These are phyloP conservation scores for Ophiostoma sp. DNA, from an alignment of 2,329 filamentous ascomycete genomes.

Conservation along the genomic window DNA sequence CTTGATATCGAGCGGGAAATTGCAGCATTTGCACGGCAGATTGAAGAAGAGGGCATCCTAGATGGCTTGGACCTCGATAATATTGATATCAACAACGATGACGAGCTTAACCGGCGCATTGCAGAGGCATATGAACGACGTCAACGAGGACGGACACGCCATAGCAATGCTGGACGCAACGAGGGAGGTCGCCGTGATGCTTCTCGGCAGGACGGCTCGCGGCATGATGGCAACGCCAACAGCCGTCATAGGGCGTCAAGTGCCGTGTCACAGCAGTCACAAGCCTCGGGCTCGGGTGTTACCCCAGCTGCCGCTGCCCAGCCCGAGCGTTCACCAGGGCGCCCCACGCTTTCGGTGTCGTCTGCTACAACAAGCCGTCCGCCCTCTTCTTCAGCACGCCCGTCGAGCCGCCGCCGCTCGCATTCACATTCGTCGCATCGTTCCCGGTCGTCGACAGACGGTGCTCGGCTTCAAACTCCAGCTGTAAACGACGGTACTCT, in stretches of 20 bases:
- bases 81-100: constrained; percentile 75
- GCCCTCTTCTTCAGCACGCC: constrained; percentile 29
- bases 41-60: constrained; percentile 56
- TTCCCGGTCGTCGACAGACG: constrained; percentile 33
- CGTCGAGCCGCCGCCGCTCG: constrained; percentile 35
- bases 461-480: constrained; percentile 29
- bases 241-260: constrained; percentile 15
- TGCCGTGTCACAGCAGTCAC: constrained; percentile 18
- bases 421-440: constrained; percentile 34
- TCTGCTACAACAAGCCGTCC: constrained; percentile 19
- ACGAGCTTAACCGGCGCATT: constrained; percentile 84
- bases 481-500: not conserved
- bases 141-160: constrained; percentile 55
- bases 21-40: constrained; percentile 82
- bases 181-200: constrained; percentile 39
- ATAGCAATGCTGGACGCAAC: not conserved
- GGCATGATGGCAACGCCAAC: constrained; percentile 26
- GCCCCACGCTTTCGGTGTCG: constrained; percentile 12
- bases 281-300: constrained; percentile 5
- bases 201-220: constrained; percentile 35
- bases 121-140: constrained; percentile 79
- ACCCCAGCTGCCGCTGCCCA: not conserved
- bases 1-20: constrained; percentile 82
- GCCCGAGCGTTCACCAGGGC: constrained; percentile 8
- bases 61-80: constrained; percentile 87